phyloP scores from a whole-genome alignment of 2,329 filamentous ascomycete genomes.

The Exophiala sp. region DNA sequence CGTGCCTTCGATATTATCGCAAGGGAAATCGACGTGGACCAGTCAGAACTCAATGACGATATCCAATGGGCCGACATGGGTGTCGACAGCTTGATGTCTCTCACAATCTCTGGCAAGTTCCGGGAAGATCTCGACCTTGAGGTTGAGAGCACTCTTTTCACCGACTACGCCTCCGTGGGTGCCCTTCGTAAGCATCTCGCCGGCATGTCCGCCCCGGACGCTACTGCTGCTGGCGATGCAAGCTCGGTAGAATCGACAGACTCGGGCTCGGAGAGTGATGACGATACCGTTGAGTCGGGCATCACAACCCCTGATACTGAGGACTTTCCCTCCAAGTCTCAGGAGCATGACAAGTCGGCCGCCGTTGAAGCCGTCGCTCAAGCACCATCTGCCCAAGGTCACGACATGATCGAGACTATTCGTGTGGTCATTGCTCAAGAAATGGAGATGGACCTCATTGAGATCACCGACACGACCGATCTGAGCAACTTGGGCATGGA shows the following conservation, averaged over 20 bases:
- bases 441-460: constrained; percentile 39
- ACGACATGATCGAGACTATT: constrained; percentile 38
- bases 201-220: constrained; percentile 17
- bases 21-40: constrained; percentile 50
- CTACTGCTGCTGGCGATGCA: constrained; percentile 29
- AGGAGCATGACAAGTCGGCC: constrained; percentile 22
- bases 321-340: constrained; percentile 27
- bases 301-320: constrained; percentile 30
- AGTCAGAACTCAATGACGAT: constrained; percentile 54
- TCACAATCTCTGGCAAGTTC: constrained; percentile 57
- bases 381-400: constrained; percentile 36
- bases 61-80: constrained; percentile 57
- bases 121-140: constrained; percentile 57
- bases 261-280: constrained; percentile 28
- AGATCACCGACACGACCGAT: constrained; percentile 38
- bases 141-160: constrained; percentile 54
- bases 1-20: constrained; percentile 39
- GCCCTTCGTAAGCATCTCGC: constrained; percentile 55
- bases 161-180: constrained; percentile 54
- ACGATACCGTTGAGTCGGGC: constrained; percentile 28
- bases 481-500: constrained; percentile 43
- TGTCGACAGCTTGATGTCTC: constrained; percentile 56
- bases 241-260: constrained; percentile 27
- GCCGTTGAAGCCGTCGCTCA: constrained; percentile 30
- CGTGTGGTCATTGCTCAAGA: constrained; percentile 40